These are phyloP conservation scores for Fusarium begoniae DNA, from an alignment of 2,329 filamentous ascomycete species.

Conservation along the genomic window DNA sequence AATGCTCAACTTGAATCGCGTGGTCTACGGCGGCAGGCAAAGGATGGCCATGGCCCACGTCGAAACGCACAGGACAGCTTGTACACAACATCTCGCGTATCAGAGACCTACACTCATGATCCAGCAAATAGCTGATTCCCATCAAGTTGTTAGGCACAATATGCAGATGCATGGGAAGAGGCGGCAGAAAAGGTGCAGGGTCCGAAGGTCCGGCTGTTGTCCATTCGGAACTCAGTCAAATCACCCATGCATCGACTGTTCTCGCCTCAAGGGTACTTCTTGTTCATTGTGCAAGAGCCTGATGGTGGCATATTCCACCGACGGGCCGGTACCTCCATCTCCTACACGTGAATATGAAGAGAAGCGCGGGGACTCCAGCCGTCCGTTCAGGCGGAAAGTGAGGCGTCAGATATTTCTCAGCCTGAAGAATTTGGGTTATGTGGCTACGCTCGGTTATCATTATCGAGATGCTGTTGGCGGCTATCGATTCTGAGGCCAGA, in stretches of 20 bases:
- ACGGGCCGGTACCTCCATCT: constrained; percentile 6
- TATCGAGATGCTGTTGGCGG: not conserved
- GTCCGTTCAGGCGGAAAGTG: constrained; percentile 23
- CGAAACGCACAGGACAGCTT: constrained; percentile 5
- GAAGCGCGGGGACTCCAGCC: constrained; percentile 2
- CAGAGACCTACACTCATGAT: not conserved
- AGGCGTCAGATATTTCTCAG: constrained; percentile 21
- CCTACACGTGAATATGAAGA: constrained; percentile 3
- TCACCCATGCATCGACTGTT: constrained; percentile 13
- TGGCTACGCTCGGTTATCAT: constrained; percentile 2
- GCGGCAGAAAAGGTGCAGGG: constrained; percentile 12
- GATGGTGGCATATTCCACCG: constrained; percentile 16
- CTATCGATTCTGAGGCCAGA: constrained; percentile 34
- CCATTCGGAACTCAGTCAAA: constrained; percentile 28
- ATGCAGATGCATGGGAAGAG: constrained; percentile 11
- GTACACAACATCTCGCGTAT: constrained; percentile 2
- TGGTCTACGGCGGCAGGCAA: constrained; percentile 16
- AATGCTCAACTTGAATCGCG: constrained; percentile 5
- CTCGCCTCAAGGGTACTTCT: not conserved
- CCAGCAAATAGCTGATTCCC: constrained; percentile 11
- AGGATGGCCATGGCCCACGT: constrained; percentile 4
- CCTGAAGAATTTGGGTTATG: constrained; percentile 3
- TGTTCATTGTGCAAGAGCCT: constrained; percentile 15
- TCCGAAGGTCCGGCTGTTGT: constrained; percentile 1
- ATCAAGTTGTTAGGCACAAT: constrained; percentile 31